A percentile compares a stretch with the other conserved stretches of the same genome.
Conservation (phyloP, 2,329 filamentous ascomycete genomes). For the Calonectria fujianensis region DNA sequence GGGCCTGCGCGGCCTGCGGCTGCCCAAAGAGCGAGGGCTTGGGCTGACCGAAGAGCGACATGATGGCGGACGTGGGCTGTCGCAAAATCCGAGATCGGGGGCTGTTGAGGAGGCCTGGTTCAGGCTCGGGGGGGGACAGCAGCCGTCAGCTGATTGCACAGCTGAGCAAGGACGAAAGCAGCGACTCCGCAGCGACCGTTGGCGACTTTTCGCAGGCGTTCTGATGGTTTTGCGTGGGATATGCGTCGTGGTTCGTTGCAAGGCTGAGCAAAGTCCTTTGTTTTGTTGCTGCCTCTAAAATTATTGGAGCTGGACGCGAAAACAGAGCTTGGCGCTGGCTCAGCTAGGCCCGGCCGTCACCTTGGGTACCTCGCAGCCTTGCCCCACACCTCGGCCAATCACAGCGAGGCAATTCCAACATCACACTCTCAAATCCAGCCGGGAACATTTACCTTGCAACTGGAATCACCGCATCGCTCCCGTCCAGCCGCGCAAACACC, state of each 20-base stretch:
- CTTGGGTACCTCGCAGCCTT: conserved; percentile 54
- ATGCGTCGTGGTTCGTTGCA: conserved; percentile 28
- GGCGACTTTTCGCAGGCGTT: background rate
- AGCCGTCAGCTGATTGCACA: conserved; percentile 36
- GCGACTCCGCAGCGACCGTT: background rate
- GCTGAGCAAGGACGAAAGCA: conserved; percentile 7
- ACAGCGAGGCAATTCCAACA: conserved; percentile 62
- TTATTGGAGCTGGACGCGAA: conserved; percentile 57
- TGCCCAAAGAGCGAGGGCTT: conserved; percentile 64
- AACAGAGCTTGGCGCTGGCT: conserved; percentile 47
- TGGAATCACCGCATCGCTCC: conserved; percentile 55
- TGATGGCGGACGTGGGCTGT: conserved; percentile 45
- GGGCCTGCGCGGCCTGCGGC: conserved; percentile 59
- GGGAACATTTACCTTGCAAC: conserved; percentile 54
- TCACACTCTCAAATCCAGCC: conserved; percentile 61
- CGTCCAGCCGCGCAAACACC: conserved; percentile 55
- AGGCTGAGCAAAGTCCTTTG: conserved; percentile 49
- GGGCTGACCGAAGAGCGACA: conserved; percentile 65
- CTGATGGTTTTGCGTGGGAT: conserved; percentile 9
- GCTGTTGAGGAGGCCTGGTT: conserved; percentile 34
- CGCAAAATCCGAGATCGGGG: conserved; percentile 41
- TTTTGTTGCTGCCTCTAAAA: conserved; percentile 52
- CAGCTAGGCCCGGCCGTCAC: conserved; percentile 28
- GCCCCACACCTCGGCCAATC: conserved; percentile 60
- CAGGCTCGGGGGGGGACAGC: conserved; percentile 39